A percentile compares a stretch with the other conserved stretches of the same genome.
These are phyloP conservation scores for Alternaria viburni DNA, from an alignment of 2,329 filamentous ascomycete species.

Conservation along the genomic window DNA sequence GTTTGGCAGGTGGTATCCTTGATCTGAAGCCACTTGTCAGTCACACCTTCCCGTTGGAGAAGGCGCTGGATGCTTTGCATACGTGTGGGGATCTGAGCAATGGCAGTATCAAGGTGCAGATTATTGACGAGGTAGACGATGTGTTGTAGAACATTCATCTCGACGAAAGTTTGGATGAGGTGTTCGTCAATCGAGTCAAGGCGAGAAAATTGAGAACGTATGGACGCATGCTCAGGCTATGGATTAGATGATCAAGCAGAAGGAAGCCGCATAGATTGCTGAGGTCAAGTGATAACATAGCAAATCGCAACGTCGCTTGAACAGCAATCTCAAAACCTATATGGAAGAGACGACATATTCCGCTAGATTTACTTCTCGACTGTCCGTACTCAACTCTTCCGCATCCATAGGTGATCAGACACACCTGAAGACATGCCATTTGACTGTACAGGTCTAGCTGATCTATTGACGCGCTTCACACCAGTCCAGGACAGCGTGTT, in stretches of 20 bases:
- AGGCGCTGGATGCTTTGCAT: conserved; percentile 64
- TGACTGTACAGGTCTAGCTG: too few species aligned
- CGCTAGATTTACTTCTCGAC: neutral
- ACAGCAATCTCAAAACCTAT: neutral
- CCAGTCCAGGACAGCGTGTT: too few species aligned
- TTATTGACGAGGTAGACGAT: conserved; percentile 56
- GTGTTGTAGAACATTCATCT: conserved; percentile 18
- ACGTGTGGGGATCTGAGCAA: conserved; percentile 59
- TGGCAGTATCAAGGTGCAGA: conserved; percentile 66
- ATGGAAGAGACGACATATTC: neutral
- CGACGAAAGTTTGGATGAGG: neutral
- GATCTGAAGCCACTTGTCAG: conserved; percentile 68
- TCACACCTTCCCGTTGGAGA: conserved; percentile 67
- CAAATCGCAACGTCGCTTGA: neutral
- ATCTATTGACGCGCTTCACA: too few species aligned
- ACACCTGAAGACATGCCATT: neutral
- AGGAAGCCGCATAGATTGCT: neutral
- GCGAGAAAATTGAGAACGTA: neutral
- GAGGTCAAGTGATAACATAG: neutral
- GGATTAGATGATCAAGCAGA: neutral
- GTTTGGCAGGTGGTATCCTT: conserved; percentile 64
- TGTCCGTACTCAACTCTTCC: neutral
- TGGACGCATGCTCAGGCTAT: neutral
- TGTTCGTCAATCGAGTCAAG: neutral
- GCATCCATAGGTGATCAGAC: neutral